Evolutionary conservation across 306 rosid species (phyloP).

Genomic region (Lithocarpus polystachyus): DNA sequence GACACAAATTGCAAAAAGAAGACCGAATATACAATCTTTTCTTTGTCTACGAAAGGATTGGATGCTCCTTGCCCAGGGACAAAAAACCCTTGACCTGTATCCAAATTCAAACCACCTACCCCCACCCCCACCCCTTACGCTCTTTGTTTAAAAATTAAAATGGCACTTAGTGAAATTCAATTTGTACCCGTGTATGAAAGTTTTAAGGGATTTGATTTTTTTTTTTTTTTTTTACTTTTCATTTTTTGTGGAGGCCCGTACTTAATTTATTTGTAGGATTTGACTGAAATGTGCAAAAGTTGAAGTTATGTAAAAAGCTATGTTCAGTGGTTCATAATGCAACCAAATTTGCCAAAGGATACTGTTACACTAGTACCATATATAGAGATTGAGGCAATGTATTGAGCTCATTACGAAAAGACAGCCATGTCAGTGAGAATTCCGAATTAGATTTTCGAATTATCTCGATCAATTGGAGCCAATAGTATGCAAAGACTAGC

Average conservation of each 20-base stretch:
- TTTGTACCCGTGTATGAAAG: not conserved
- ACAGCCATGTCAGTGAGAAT: not conserved
- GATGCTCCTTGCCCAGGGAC: slow-evolving; percentile 16
- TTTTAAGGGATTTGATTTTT: too few species aligned
- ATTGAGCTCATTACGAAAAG: too few species aligned
- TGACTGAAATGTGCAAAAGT: slow-evolving; percentile 1
- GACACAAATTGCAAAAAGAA: slow-evolving; percentile 28
- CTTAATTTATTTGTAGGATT: not conserved
- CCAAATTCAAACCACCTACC: slow-evolving; percentile 15
- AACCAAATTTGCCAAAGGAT: not conserved
- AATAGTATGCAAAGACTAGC: not conserved
- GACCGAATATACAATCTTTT: not conserved
- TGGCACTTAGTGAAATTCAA: not conserved
- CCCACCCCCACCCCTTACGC: not conserved
- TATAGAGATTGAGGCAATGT: too few species aligned
- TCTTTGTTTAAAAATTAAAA: not conserved
- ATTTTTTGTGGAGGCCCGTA: not conserved
- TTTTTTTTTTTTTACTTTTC: not conserved
- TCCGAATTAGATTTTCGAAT: not conserved
- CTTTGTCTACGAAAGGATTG: not conserved
- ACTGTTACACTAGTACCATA: too few species aligned
- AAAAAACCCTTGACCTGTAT: slow-evolving; percentile 5
- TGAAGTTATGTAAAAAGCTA: not conserved
- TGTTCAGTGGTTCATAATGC: not conserved
- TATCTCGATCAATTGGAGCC: not conserved